Evolutionary conservation across 2,329 filamentous ascomycete genomes (phyloP), one percentile per base, ranked within the genome.

Genomic region (Trichoderma gracile): DNA sequence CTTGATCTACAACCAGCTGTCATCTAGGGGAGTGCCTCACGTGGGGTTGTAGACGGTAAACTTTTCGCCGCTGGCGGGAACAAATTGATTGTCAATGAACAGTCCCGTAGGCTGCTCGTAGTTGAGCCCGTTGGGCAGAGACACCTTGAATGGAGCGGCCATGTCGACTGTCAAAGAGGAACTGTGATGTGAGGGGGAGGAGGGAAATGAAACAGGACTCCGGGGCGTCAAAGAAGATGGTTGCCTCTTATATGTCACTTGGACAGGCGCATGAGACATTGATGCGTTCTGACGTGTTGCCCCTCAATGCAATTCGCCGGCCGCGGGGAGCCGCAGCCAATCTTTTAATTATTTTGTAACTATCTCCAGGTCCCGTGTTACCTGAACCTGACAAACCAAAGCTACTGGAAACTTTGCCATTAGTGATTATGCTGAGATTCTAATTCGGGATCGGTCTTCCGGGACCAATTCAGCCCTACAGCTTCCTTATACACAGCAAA

Each of bases 51-150:
- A 62, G 3, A 62, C 59, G 27, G 59, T 43, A 38, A 62, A 62
- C 49, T 62, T 62, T 45, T 62, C 59, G 40, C 59, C 59, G 25
- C 27, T 53, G 59, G 19, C 66, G 67, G 33, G 43, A 27, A 58
- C 14, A 27, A 57, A 63, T 33, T 63, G 17, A 15, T 63, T 63
- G 19, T 63, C 53, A 17, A 63, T 58, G 61, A 63, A 63, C 7
- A 63, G 53, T 3, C 61, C 61, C 15, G 61, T 63, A 7, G 61
- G 61, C 25, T 63, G 61, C 17, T 56, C 61, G 7, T 58, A 63
- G 8, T 27, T 63, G 21, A 58, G 42, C 53, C 53, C 61, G 30
- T 58, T 63, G 45, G 61, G 61, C 30, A 80, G 23, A 40, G 59
- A 53, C 7, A 62, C 23, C 40, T 62, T 54, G n/a, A 62, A 42